Evolutionary conservation across 345 rosid genomes (phyloP), one percentile per base, ranked within the genome.

Genomic region (rapeseed (Brassica napus)): DNA sequence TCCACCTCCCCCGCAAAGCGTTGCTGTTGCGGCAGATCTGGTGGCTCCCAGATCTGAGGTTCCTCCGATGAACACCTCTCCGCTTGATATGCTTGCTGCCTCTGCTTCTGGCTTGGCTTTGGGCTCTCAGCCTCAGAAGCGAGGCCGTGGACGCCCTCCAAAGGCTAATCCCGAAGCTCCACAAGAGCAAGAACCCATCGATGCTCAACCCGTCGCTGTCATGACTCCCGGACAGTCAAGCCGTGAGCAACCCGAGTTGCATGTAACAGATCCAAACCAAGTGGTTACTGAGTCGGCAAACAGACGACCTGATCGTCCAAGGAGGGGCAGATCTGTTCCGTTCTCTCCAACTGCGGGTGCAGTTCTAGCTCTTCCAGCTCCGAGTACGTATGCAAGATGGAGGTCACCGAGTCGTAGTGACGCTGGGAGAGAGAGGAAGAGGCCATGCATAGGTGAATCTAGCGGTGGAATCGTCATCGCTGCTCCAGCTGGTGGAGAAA

Each of bases 71-170:
- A 37, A 31, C 69, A 59, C 47, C 12, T 18, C 2, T 26, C 70
- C 7, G 5, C 6, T 31, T 47, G 58, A 61, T 68, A 15, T 14
- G 16, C 21, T 24, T 26, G 8, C 23, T 28, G 30, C 8, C 16
- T 4, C 85, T 23, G 15, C 42, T 16, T 39, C 82, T 21, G 42
- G 58, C 23, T 26, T 79, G 37, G 42, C 82, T n/a, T 31, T 81
- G 37, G 49, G 82, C 12, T 52, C 83, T 14, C 15, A 78, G 74
- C 86, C 84, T 74, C 75, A 68, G 26, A 91, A 86, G 68, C 72
- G 89, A 1, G 87, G 89, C 6, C 44, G 61, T 15, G 94, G 94
- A 14, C 86, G 97, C 49, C 97, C 97, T 8, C 90, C 92, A 0
- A 91, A 88, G 75, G 57, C 84, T 54, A 83, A 74, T 16, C 76